Evolutionary conservation across 306 rosid genomes (phyloP).

Genomic region (Carpinus viminea): DNA sequence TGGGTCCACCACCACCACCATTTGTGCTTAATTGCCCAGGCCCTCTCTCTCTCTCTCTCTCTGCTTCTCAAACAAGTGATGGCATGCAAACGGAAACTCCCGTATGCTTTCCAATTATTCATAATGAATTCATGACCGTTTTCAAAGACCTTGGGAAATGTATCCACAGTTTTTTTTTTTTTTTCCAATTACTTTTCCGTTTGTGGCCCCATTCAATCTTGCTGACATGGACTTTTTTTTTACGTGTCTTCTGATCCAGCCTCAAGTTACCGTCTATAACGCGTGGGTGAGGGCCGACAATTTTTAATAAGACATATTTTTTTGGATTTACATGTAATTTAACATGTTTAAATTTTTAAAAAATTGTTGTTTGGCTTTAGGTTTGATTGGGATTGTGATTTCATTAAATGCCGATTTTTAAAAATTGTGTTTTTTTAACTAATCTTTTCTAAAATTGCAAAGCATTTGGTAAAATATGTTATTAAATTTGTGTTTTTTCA

Average conservation of each 20-base stretch:
- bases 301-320: too few species aligned
- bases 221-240: neutral
- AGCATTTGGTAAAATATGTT: too few species aligned
- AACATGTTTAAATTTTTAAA: too few species aligned
- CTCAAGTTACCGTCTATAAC: neutral
- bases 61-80: neutral
- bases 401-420: too few species aligned
- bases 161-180: neutral
- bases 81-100: neutral
- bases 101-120: neutral
- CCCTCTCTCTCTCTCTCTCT: constrained; percentile 9
- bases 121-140: neutral
- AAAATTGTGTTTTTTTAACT: too few species aligned
- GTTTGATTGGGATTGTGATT: too few species aligned
- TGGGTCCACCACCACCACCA: constrained; percentile 39
- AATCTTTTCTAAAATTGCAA: too few species aligned
- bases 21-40: neutral
- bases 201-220: constrained; percentile 6
- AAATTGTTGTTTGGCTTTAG: too few species aligned
- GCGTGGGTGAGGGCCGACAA: too few species aligned
- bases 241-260: neutral
- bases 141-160: constrained; percentile 22
- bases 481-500: too few species aligned
- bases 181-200: constrained; percentile 16
- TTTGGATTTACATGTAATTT: too few species aligned